Evolutionary conservation across 2,329 filamentous ascomycete species (phyloP), one percentile per base, ranked within the genome.

Genomic region (Penicillium glabrum): DNA sequence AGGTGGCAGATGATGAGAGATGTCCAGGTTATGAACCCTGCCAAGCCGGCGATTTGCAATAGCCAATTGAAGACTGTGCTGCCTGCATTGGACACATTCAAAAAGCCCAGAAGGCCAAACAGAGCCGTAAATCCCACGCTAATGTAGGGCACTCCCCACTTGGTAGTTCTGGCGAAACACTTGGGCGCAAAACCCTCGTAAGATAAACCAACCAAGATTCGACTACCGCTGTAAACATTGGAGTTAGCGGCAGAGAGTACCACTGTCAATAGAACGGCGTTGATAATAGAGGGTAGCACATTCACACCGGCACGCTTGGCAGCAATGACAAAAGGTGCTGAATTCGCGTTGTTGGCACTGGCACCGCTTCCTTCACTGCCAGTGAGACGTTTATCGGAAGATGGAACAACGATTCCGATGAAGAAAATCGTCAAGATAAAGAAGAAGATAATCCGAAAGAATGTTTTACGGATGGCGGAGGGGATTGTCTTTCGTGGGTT

Each of bases 401-500:
- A 89, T 1, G 89, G 87, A 5, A 92, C 83, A 51, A 89, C 77
- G 66, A 92, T 82, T 51, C 89, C 88, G 64, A 91, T 82, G 72
- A 91, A 89, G 78, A 92, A 75, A 45, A 75, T 68, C 14, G 72
- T 73, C 26, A 73, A 61, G 31, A 75, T 67, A 55, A 73, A 75
- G 62, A 92, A 82, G 61, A 82, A 77, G 51, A 91, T 81, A 62
- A 93, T 90, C 54, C 88, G 85, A 82, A 86, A 90, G 73, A 90
- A 92, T 0, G 89, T 90, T 76, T 85, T 88, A 51, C 84, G 83
- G 67, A 92, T 90, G 24, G 89, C 89, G 13, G 80, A 78, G 0
- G 90, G 90, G 50, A 93, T 87, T 16, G 84, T 87, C 74, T 87
- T 88, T 64, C 83, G 82, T 6, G 89, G 90, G 69, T 91, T 86